Percentiles rank a stretch among this genome's conserved stretches.
phyloP scores from a whole-genome alignment of 2,329 filamentous ascomycete species.

The Alternaria triticina region DNA sequence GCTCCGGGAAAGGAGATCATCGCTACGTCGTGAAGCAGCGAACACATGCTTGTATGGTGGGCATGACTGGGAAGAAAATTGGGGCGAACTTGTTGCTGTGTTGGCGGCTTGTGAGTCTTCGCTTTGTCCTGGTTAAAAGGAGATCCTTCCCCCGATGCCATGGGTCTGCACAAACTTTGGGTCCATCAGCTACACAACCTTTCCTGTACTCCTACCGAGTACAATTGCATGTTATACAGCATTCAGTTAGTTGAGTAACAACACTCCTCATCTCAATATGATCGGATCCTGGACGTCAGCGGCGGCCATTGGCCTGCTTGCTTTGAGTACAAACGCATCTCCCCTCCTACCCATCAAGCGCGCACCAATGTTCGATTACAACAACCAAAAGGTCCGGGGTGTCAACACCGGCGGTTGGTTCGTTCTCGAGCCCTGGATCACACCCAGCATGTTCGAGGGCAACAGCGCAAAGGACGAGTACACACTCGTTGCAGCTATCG shows the following conservation, averaged over 20 bases:
- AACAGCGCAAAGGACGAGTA: conserved; percentile 64
- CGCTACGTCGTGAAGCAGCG: conserved; percentile 19
- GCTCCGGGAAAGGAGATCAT: conserved; percentile 9
- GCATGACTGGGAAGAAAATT: conserved; percentile 5
- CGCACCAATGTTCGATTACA: conserved; percentile 59
- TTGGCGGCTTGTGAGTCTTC: neutral
- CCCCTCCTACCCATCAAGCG: conserved; percentile 37
- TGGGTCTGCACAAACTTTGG: conserved; percentile 9
- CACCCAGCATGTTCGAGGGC: conserved; percentile 65
- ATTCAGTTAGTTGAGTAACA: conserved; percentile 15
- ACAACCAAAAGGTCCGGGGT: conserved; percentile 63
- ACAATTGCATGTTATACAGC: conserved; percentile 16
- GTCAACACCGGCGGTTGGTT: conserved; percentile 72
- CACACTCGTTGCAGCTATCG: conserved; percentile 58
- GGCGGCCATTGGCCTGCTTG: conserved; percentile 39
- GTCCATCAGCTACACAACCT: neutral
- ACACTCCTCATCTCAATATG: conserved; percentile 27
- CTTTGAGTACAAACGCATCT: conserved; percentile 37
- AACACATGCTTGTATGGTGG: conserved; percentile 8
- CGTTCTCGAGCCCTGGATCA: conserved; percentile 69
- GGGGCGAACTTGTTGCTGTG: conserved; percentile 3
- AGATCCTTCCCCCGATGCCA: conserved; percentile 9
- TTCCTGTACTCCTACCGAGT: neutral
- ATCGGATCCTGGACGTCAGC: conserved; percentile 32
- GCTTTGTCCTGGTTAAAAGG: conserved; percentile 2